Conservation (phyloP, 352 stramenopile species). For the Plasmopara muralis region DNA sequence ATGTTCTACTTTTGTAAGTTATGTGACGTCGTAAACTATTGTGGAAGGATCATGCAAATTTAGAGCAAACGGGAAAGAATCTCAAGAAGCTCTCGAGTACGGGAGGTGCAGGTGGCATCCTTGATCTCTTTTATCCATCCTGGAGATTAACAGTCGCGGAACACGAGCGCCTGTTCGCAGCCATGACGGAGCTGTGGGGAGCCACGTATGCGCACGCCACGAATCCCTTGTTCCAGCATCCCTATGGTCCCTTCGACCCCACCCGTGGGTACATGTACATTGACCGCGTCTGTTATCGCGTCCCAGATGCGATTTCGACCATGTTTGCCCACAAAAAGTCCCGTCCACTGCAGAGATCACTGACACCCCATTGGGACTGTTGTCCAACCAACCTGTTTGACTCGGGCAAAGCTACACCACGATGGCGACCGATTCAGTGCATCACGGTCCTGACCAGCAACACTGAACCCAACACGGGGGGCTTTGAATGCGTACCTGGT, state of each 20-base stretch:
- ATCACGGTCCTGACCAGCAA: conserved; percentile 82
- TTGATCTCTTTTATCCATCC: conserved; percentile 86
- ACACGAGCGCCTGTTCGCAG: conserved; percentile 61
- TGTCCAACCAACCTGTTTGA: conserved; percentile 72
- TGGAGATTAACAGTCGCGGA: conserved; percentile 80
- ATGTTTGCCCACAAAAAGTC: conserved; percentile 60
- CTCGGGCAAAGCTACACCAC: conserved; percentile 59
- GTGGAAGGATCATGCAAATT: conserved; percentile 16
- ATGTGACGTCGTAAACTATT: conserved; percentile 2
- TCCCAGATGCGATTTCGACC: conserved; percentile 60
- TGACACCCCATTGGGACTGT: conserved; percentile 86
- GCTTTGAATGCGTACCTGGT: conserved; percentile 79
- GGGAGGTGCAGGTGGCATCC: conserved; percentile 76
- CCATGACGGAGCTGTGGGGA: conserved; percentile 77
- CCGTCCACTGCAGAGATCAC: conserved; percentile 72
- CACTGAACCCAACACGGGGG: conserved; percentile 54
- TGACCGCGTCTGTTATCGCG: conserved; percentile 78
- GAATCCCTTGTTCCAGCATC: conserved; percentile 59
- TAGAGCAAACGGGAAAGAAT: conserved; percentile 52
- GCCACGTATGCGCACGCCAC: conserved; percentile 50
- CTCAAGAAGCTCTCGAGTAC: conserved; percentile 84
- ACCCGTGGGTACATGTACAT: conserved; percentile 85
- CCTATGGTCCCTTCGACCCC: conserved; percentile 59
- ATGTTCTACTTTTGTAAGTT: background rate
- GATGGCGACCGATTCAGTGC: conserved; percentile 86